phyloP scores from a whole-genome alignment of 495 filamentous ascomycete species.

The Talaromyces wortmannii region DNA sequence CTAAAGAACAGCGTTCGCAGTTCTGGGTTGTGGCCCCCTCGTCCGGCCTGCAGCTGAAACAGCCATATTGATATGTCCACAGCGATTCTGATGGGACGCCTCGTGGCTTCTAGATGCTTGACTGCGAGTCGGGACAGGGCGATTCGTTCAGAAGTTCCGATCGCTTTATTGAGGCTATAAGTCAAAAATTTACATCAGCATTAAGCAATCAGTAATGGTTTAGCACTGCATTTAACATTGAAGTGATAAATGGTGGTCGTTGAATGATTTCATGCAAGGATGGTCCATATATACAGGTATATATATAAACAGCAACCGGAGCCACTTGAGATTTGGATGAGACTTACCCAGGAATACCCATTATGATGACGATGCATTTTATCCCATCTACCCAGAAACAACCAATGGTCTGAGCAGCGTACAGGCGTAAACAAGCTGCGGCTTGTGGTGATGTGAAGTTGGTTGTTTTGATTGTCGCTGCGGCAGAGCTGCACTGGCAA shows the following conservation, averaged over 20 bases:
- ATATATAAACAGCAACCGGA: background rate
- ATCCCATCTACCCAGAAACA: background rate
- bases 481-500: background rate
- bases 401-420: too few relatives aligned
- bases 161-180: slow-evolving; percentile 76
- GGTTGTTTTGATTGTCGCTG: background rate
- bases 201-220: background rate
- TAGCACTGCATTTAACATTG: background rate
- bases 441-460: background rate
- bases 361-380: background rate
- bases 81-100: slow-evolving; percentile 74
- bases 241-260: background rate
- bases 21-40: slow-evolving; percentile 86
- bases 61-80: slow-evolving; percentile 98
- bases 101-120: slow-evolving; percentile 60
- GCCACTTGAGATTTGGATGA: background rate
- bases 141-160: slow-evolving; percentile 72
- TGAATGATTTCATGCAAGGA: background rate
- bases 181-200: background rate
- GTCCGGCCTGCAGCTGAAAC: slow-evolving; percentile 81
- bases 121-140: slow-evolving; percentile 80
- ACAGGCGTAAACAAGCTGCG: too few relatives aligned
- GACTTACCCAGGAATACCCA: slow-evolving; percentile 44
- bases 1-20: slow-evolving; percentile 91
- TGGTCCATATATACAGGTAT: background rate